A percentile compares a stretch with the other conserved stretches of the same genome.
Evolutionary conservation across 2,329 filamentous ascomycete species (phyloP).

Genomic region (Cadophora malorum): DNA sequence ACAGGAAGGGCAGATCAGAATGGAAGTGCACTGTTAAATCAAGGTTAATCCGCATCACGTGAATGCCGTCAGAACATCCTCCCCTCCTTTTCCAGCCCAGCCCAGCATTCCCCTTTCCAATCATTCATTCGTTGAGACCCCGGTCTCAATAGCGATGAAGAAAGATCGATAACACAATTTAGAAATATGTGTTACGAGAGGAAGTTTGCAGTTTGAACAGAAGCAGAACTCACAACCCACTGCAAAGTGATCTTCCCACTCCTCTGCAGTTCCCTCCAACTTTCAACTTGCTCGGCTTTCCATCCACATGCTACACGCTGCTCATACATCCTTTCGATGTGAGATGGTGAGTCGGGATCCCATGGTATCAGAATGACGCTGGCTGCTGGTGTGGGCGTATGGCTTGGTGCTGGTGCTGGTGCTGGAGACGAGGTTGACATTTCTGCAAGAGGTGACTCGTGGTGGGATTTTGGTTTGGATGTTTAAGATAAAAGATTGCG

Average conservation of each 20-base stretch:
- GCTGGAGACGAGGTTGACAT: not conserved
- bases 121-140: no score
- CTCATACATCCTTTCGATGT: conserved; percentile 49
- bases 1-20: not conserved
- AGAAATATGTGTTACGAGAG: no score
- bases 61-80: no score
- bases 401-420: not conserved
- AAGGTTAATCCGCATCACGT: no score
- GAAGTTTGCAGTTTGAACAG: not conserved
- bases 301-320: conserved; percentile 54
- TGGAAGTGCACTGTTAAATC: no score
- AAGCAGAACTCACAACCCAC: conserved; percentile 36
- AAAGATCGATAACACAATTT: no score
- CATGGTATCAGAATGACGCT: conserved; percentile 50
- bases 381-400: not conserved
- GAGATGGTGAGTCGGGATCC: conserved; percentile 49
- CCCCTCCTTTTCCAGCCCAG: no score
- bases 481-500: no score
- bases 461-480: no score
- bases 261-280: conserved; percentile 32
- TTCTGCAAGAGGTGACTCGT: no score
- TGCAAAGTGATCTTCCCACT: conserved; percentile 32
- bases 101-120: no score
- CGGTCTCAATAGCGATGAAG: no score
- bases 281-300: conserved; percentile 47